phyloP scores from a whole-genome alignment of 192 early-diverging fungal genomes.

The Coemansia sp. region DNA sequence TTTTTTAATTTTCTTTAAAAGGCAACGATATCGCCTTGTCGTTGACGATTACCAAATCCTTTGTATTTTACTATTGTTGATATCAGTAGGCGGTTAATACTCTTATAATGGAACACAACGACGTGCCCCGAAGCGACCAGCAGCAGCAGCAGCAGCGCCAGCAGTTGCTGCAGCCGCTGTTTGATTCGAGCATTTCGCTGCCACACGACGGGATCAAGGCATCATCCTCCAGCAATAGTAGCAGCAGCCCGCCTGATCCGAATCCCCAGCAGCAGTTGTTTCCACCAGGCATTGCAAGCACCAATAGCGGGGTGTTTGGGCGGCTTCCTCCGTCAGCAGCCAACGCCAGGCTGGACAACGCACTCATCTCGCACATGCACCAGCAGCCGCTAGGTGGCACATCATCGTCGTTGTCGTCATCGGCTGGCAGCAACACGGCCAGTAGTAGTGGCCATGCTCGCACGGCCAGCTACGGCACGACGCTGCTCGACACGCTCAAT shows the following conservation, averaged over 20 bases:
- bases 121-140: not conserved
- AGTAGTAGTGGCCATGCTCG: conserved; percentile 37
- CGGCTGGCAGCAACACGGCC: too few species aligned
- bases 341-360: conserved; percentile 5
- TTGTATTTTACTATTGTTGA: not conserved
- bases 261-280: not conserved
- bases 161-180: conserved; percentile 38
- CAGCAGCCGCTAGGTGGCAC: not conserved
- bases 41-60: too few species aligned
- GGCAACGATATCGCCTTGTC: too few species aligned
- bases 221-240: not conserved
- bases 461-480: conserved; percentile 55
- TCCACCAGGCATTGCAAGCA: not conserved
- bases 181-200: conserved; percentile 44
- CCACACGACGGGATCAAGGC: conserved; percentile 14
- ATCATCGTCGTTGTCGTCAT: too few species aligned
- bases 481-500: conserved; percentile 54
- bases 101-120: not conserved
- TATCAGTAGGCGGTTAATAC: not conserved
- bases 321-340: conserved; percentile 1
- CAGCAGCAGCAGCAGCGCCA: conserved; percentile 7
- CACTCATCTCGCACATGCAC: conserved; percentile 4
- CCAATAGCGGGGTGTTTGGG: conserved; percentile 13
- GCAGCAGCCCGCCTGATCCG: not conserved
- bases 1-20: not conserved